Base-by-base conservation (phyloP, 1,284 basidiomycete genomes). In the Pulchroboletus neoregius region DNA sequence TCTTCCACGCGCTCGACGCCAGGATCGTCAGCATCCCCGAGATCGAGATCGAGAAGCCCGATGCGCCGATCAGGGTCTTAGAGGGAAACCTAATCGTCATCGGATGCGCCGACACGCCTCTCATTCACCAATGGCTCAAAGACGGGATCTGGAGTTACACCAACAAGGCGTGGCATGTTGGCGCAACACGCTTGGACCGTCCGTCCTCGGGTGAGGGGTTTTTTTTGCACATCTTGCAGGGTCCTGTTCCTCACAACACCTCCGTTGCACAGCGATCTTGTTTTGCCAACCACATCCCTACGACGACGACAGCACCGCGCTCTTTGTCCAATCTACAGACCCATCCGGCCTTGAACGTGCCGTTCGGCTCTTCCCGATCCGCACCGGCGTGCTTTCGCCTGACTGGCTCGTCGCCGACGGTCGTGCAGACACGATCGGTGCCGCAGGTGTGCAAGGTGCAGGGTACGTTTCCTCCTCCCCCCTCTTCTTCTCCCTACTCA, bases 371-470 rank as follows among this genome's bases (percentile, higher is more conserved):
- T 84, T 92, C 55, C 90, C 91, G 2, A 76, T 87, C 18, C 79
- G 91, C 10, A 93, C 89, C 0, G 90, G 88, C 4, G 71, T 91
- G 6, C 63, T 79, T 8, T 69, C 76, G 1, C 87, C 90, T 2
- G 86, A 90, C 58, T 93, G 88, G 87, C 60, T 87, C 2, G 71
- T 91, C 13, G 68, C 82, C 2, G 75, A 77, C 7, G 62, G 67
- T 3, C 62, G 68, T 8, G 71, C 77, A 10, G 82, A 83, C 55
- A 63, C 56, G 41, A 66, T 76, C 15, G 87, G 83, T 9, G 79
- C 84, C 11, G 87, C 78, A 10, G 90, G 85, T 1, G 68, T 91
- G n/a, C 62, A 77, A 12, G 88, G 79, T 18, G 84, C 84, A 52
- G 86, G 86, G 86, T 85, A 63, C 62, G 79, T 64, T 28, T 26